A percentile compares a stretch with the other conserved stretches of the same genome.
Evolutionary conservation across 2,329 filamentous ascomycete genomes (phyloP).

Genomic region (Diplodia corticola): DNA sequence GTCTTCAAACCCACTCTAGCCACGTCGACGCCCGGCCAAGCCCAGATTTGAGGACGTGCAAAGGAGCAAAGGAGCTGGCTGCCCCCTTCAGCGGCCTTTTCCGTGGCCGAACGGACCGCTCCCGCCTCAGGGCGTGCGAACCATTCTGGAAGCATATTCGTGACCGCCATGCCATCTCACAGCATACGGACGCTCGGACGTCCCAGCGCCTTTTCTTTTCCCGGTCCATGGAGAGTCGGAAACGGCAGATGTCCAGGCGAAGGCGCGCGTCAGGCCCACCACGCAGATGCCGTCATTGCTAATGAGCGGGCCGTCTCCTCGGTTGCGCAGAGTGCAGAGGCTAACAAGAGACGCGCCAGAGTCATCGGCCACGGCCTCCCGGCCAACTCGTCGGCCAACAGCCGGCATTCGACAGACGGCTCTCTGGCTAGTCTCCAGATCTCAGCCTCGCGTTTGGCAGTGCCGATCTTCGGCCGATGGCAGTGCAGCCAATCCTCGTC

Average conservation of each 20-base stretch:
- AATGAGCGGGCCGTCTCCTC: neutral
- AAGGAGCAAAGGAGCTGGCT: neutral
- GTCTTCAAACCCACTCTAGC: neutral
- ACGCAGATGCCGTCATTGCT: neutral
- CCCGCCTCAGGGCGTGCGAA: neutral
- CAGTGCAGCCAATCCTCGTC: neutral
- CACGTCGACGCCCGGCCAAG: slow-evolving; percentile 1
- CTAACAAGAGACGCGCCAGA: neutral
- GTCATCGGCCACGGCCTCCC: neutral
- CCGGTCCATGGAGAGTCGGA: neutral
- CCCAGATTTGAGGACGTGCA: neutral
- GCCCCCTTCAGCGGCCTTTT: neutral
- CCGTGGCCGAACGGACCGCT: neutral
- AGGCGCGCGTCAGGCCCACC: neutral
- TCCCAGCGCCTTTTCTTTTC: neutral
- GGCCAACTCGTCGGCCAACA: too few species aligned
- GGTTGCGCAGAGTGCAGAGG: neutral
- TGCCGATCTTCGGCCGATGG: neutral
- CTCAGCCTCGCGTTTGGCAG: neutral
- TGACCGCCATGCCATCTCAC: neutral
- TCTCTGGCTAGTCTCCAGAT: neutral
- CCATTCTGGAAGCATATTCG: neutral
- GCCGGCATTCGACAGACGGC: neutral
- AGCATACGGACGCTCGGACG: slow-evolving; percentile 5
- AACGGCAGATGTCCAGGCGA: neutral